Evolutionary conservation across 257 asterid species (phyloP), one percentile per base, ranked within the genome.

Genomic region (Agastache rugosa): DNA sequence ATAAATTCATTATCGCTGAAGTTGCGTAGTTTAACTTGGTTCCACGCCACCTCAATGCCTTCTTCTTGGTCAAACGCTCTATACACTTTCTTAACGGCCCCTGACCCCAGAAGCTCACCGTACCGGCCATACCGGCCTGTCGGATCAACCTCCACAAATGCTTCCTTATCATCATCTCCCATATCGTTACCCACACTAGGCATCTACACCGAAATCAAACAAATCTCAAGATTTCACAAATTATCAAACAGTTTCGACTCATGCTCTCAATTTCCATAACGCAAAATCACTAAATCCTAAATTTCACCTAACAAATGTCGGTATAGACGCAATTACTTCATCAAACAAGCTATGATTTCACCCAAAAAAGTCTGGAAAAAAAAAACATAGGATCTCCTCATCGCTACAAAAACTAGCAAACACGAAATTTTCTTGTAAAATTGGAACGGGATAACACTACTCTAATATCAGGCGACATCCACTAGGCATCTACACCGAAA

Each of bases 21-120:
- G 75, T 83, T 78, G 4, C 89, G 78, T 25, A 90, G 31, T 34
- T 92, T 92, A 4, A 92, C 97, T 71, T 87, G 96, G 78, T 92
- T 92, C 97, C 97, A 92, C 2, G 97, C 97, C 60, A 92, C 96
- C 83, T 92, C 97, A 37, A 90, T 88, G 5, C 97, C 97, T 79
- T 92, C 93, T 78, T 90, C 96, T 60, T 90, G 96, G 75, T 92
- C 97, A 34, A 92, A 92, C 5, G 93, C 97, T 41, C 97, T 76
- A 68, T 92, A 90, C 63, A 92, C 97, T 56, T 83, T 92, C 79
- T 92, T 92, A 71, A 90, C 87, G 0, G 97, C 89, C 22, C 97
- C 96, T 0, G 82, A 71, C 2, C 97, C 97, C 0, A 92, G 83
- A 34, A 92, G 88, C 87, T 92, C 97, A 7, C 19, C 71, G 42